Evolutionary conservation across 2,329 filamentous ascomycete genomes (phyloP).

Genomic region (Fusarium tricinctum): DNA sequence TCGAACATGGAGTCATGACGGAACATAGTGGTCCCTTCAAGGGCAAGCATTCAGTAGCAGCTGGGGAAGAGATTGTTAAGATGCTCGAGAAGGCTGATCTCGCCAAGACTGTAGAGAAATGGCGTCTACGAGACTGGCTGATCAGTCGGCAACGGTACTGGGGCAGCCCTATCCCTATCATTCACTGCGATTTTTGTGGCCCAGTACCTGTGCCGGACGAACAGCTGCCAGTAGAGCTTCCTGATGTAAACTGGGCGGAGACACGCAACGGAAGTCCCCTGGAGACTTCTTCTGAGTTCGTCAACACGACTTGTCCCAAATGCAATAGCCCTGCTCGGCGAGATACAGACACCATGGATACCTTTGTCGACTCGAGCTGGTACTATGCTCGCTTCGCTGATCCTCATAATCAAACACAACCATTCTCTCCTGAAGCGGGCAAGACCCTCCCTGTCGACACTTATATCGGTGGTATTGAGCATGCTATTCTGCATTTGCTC

Average conservation of each 20-base stretch:
- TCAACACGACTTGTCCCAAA: slow-evolving; percentile 80
- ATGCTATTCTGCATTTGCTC: slow-evolving; percentile 89
- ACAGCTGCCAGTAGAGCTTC: slow-evolving; percentile 82
- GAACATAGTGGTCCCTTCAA: slow-evolving; percentile 74
- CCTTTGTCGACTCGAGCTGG: slow-evolving; percentile 96
- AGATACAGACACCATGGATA: slow-evolving; percentile 96
- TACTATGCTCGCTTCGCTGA: slow-evolving; percentile 88
- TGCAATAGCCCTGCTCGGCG: slow-evolving; percentile 79
- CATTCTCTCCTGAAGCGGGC: slow-evolving; percentile 73
- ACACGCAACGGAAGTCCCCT: slow-evolving; percentile 83
- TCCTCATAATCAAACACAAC: slow-evolving; percentile 71
- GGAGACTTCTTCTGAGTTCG: slow-evolving; percentile 78
- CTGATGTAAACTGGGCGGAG: slow-evolving; percentile 76
- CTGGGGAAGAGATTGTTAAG: slow-evolving; percentile 71
- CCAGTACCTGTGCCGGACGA: slow-evolving; percentile 81
- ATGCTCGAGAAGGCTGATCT: slow-evolving; percentile 68
- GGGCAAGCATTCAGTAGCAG: slow-evolving; percentile 73
- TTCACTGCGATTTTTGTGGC: slow-evolving; percentile 84
- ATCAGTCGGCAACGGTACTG: slow-evolving; percentile 94
- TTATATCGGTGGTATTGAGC: slow-evolving; percentile 92
- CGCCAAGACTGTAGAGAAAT: slow-evolving; percentile 77
- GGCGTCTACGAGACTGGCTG: slow-evolving; percentile 89
- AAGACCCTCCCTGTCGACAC: slow-evolving; percentile 81
- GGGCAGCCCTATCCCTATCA: slow-evolving; percentile 90
- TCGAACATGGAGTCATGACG: slow-evolving; percentile 77